Evolutionary conservation across 1,284 basidiomycete genomes (phyloP).

Genomic region (Phlebopus sp.): DNA sequence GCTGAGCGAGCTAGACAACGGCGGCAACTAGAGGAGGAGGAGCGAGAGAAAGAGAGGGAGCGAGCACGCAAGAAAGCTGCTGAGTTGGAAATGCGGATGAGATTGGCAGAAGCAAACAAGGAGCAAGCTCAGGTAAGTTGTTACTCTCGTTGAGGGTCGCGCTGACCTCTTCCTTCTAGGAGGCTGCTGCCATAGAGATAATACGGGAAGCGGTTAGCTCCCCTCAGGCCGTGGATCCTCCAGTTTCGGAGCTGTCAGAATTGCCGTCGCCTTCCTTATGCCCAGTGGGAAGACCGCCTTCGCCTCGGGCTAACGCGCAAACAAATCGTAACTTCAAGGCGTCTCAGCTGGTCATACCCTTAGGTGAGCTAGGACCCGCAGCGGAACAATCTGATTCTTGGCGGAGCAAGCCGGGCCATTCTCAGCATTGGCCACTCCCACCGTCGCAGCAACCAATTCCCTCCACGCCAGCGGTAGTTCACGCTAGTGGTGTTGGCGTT

Average conservation of each 20-base stretch:
- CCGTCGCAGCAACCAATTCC: slow-evolving; percentile 19
- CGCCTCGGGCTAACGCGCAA: slow-evolving; percentile 27
- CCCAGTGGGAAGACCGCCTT: slow-evolving; percentile 30
- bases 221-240: slow-evolving; percentile 6
- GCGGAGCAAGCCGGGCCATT: slow-evolving; percentile 49
- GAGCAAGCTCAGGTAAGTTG: slow-evolving; percentile 20
- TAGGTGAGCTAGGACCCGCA: slow-evolving; percentile 26
- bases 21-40: slow-evolving; percentile 83
- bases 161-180: slow-evolving; percentile 19
- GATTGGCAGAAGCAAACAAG: slow-evolving; percentile 37
- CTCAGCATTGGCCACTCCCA: slow-evolving; percentile 16
- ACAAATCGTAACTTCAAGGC: slow-evolving; percentile 26
- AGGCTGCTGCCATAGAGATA: slow-evolving; percentile 9
- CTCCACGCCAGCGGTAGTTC: slow-evolving; percentile 38
- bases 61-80: slow-evolving; percentile 83
- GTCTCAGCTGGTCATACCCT: slow-evolving; percentile 23
- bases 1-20: slow-evolving; percentile 83
- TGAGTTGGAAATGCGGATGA: slow-evolving; percentile 79
- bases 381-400: slow-evolving; percentile 55
- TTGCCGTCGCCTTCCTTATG: slow-evolving; percentile 1
- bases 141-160: background rate
- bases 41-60: slow-evolving; percentile 80
- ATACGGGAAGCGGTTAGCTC: slow-evolving; percentile 8
- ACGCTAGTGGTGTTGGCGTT: slow-evolving; percentile 47
- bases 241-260: slow-evolving; percentile 7